Percentiles rank a stretch among this genome's conserved stretches.
Evolutionary conservation across 306 rosid species (phyloP).

Genomic region (Quercus berberidifolia): DNA sequence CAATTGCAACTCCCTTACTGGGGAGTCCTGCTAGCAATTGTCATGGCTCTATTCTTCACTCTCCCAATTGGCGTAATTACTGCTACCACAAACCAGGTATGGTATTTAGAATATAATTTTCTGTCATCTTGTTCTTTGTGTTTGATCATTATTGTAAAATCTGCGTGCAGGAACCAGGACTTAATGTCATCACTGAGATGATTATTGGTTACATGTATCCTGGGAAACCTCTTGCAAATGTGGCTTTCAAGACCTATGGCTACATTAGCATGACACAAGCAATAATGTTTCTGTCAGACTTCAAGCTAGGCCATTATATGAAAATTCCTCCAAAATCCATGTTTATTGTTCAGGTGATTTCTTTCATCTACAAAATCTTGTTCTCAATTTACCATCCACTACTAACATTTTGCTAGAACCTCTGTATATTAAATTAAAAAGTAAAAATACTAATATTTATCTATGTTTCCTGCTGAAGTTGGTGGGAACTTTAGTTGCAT

Average conservation of each 20-base stretch:
- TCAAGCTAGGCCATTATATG: slow-evolving; percentile 88
- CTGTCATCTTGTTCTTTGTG: neutral
- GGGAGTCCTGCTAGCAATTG: slow-evolving; percentile 61
- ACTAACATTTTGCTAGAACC: no score
- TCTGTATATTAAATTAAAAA: neutral
- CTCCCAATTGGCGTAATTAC: slow-evolving; percentile 70
- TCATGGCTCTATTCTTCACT: slow-evolving; percentile 61
- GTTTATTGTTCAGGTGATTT: slow-evolving; percentile 63
- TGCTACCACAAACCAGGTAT: slow-evolving; percentile 77
- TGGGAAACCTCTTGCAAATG: slow-evolving; percentile 78
- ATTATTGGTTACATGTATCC: slow-evolving; percentile 70
- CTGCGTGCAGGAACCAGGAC: slow-evolving; percentile 56
- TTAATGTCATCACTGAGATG: slow-evolving; percentile 71
- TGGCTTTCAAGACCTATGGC: slow-evolving; percentile 79
- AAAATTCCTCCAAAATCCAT: slow-evolving; percentile 78
- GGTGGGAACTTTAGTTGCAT: slow-evolving; percentile 55
- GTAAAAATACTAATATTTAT: neutral
- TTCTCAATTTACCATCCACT: neutral
- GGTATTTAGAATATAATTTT: neutral
- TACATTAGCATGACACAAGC: slow-evolving; percentile 74
- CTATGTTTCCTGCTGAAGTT: slow-evolving; percentile 21
- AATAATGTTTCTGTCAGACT: slow-evolving; percentile 46
- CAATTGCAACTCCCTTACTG: slow-evolving; percentile 89
- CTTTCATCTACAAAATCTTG: neutral
- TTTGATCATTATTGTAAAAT: neutral